Percentiles rank a stretch among this genome's conserved stretches.
Evolutionary conservation across 1,284 basidiomycete species (phyloP).

Genomic region (Apiotrichum gracile): DNA sequence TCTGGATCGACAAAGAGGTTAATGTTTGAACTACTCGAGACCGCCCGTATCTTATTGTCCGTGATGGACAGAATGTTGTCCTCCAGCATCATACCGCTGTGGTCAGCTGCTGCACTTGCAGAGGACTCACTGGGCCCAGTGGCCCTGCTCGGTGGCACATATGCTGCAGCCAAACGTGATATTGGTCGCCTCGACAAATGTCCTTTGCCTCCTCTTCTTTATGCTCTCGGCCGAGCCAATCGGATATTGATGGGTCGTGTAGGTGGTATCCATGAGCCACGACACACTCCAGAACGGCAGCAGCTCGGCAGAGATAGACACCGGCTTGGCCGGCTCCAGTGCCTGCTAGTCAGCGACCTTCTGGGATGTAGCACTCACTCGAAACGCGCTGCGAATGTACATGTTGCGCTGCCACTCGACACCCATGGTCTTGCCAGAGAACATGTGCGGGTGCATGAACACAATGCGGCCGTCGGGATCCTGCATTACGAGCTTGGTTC

Average conservation of each 20-base stretch:
- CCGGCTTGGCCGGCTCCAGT: not conserved
- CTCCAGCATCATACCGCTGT: not conserved
- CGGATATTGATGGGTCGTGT: not conserved
- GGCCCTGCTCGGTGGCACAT: constrained; percentile 15
- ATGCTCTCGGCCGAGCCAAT: not conserved
- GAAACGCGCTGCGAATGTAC: not conserved
- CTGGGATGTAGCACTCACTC: not conserved
- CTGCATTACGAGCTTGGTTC: not conserved
- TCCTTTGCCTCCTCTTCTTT: not conserved
- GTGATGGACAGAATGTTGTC: not conserved
- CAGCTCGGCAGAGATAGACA: constrained; percentile 3
- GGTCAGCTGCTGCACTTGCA: not conserved
- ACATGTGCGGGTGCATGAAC: not conserved
- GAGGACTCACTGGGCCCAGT: constrained; percentile 24
- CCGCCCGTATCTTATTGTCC: not conserved
- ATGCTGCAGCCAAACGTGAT: constrained; percentile 4
- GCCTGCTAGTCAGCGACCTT: not conserved
- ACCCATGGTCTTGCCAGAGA: not conserved
- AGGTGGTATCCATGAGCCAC: not conserved
- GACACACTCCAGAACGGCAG: constrained; percentile 20
- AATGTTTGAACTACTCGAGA: not conserved
- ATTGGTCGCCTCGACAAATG: not conserved
- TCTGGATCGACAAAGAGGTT: not conserved
- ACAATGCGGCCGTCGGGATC: not conserved
- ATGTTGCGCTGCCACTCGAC: not conserved